phyloP scores from a whole-genome alignment of 352 stramenopile species.

The Phytophthora aleatoria region DNA sequence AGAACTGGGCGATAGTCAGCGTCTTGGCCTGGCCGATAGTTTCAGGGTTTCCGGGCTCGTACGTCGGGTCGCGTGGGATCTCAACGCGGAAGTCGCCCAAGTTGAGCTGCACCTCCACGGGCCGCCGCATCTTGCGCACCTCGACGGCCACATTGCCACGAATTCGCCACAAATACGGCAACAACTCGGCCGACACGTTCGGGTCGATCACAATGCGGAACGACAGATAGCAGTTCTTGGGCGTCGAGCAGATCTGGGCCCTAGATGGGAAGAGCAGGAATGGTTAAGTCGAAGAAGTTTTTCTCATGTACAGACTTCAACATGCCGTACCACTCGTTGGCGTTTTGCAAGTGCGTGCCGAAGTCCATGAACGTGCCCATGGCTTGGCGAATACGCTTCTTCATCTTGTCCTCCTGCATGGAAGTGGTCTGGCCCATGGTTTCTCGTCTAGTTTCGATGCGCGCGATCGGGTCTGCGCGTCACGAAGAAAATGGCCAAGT shows the following conservation, averaged over 20 bases:
- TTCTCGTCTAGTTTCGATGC: conserved; percentile 1
- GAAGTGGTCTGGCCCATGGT: conserved; percentile 75
- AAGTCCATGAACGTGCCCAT: conserved; percentile 81
- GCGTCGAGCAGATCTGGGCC: conserved; percentile 70
- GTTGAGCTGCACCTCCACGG: conserved; percentile 39
- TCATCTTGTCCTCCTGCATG: conserved; percentile 74
- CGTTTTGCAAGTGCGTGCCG: conserved; percentile 68
- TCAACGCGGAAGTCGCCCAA: conserved; percentile 34
- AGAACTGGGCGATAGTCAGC: conserved; percentile 75
- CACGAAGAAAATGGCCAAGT: conserved; percentile 34
- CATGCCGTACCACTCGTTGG: conserved; percentile 72
- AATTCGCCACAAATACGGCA: conserved; percentile 78
- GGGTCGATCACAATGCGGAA: conserved; percentile 79
- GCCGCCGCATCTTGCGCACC: conserved; percentile 72
- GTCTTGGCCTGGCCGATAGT: conserved; percentile 72
- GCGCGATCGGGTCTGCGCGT: background rate
- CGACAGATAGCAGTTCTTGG: conserved; percentile 75
- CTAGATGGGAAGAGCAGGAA: conserved; percentile 30
- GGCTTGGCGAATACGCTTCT: conserved; percentile 66
- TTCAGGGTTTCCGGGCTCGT: conserved; percentile 27
- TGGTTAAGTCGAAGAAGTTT: background rate
- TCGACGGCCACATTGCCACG: conserved; percentile 73
- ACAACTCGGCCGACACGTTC: conserved; percentile 57
- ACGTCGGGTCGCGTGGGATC: conserved; percentile 25
- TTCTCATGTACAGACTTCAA: conserved; percentile 16